A percentile compares a stretch with the other conserved stretches of the same genome.
These are phyloP conservation scores for Astrothelium subdiscretum DNA, from an alignment of 495 filamentous ascomycete species.

Conservation along the genomic window DNA sequence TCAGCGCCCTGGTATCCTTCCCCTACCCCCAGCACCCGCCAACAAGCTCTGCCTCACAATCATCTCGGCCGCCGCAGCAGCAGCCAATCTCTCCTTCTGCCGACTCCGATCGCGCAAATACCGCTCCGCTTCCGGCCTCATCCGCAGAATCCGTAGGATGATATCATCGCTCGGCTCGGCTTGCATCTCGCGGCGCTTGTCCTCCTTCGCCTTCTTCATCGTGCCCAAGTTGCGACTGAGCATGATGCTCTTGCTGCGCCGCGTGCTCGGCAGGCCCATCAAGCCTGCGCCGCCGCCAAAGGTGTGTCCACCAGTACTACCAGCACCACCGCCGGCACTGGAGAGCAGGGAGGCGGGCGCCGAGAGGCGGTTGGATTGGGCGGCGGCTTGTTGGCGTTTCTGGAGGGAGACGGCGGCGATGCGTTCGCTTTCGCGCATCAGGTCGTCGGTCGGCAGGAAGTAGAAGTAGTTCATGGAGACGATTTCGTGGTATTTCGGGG, in stretches of 20 bases:
- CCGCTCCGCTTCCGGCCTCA: conserved; percentile 84
- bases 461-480: conserved; percentile 97
- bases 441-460: conserved; percentile 80
- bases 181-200: conserved; percentile 88
- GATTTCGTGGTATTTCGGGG: conserved; percentile 96
- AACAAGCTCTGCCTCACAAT: conserved; percentile 89
- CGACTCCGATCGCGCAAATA: conserved; percentile 86
- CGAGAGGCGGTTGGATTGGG: conserved; percentile 52
- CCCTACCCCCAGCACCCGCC: conserved; percentile 30
- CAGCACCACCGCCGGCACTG: conserved; percentile 27
- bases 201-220: conserved; percentile 89
- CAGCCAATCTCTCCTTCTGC: conserved; percentile 87
- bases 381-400: conserved; percentile 53
- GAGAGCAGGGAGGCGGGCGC: conserved; percentile 49
- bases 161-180: conserved; percentile 97
- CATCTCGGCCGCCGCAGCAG: conserved; percentile 78
- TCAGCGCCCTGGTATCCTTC: conserved; percentile 1
- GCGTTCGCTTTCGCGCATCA: conserved; percentile 83
- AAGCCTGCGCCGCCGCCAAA: conserved; percentile 36
- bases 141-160: conserved; percentile 89
- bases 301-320: conserved; percentile 20
- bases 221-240: conserved; percentile 89
- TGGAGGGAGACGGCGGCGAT: conserved; percentile 87
- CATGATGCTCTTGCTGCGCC: conserved; percentile 88
- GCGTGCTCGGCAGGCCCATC: conserved; percentile 59